Base-by-base conservation (phyloP, 169 alveolate species). In the Neospora caninum region DNA sequence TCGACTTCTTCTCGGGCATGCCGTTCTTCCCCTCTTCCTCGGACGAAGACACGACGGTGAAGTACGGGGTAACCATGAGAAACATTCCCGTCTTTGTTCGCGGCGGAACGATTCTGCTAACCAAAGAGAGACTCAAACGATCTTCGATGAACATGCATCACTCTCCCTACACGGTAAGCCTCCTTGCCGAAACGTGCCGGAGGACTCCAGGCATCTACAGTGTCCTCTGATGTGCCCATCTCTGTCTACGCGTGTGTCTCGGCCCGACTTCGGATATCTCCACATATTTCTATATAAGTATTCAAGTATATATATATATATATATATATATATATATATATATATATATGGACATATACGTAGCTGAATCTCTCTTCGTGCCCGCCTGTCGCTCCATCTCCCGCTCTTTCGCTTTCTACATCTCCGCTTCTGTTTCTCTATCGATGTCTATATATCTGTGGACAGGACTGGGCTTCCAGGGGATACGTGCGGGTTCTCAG, bases 121-220 rank as follows among this genome's bases (percentile, higher is more conserved):
- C 89, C n/a, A 82, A 82, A 31, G 89, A 82, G 25, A 1, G 89
- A 9, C 39, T 82, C 39, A 42, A 38, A 67, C 89, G 64, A 4
- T 42, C 89, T 6, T 41, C 69, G 34, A 36, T 67, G 38, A 25
- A 41, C 38, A 82, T 82, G 89, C 25, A 6, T 20, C 89, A 29
- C 64, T 82, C 89, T 25, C 89, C 89, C 34, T 82, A 82, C 41
- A 82, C 89, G 41, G 89, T 82, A 25, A 82, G 89, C 67, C n/a
- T n/a, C 16, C 70, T 18, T 25, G 70, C 70, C 25, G 70, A 58
- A 16, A 18, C 70, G 31, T 58, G 31, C 70, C 16, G 31, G 31
- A 18, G 31, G 16, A 58, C 70, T 58, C n/a, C n/a, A n/a, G n/a
- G n/a, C n/a, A n/a, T 73, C 18, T 64, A 20, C 73, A 64, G n/a